Base-by-base conservation (phyloP, 768 basidiomycete genomes). In the Pulveroboletus sp. region DNA sequence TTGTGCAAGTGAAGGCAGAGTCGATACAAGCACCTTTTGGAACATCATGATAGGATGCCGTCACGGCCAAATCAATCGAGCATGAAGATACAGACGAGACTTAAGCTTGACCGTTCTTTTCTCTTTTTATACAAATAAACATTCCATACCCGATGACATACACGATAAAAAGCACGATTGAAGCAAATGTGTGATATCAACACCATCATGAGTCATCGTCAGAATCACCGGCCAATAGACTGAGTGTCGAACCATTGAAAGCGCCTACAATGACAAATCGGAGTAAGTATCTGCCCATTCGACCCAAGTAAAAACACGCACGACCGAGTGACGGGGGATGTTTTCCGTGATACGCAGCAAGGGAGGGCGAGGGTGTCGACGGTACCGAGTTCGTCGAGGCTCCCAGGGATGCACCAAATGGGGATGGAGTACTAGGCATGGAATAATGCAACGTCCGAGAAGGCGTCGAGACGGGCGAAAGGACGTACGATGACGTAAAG, bases 371-470 rank as follows among this genome's bases (percentile, higher is more conserved):
- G 6, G 72, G 67, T 2, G 72, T 71, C 25, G 65, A 60, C 40
- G 71, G 57, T 33, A 57, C 49, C 43, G 69, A 51, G 53, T 48
- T 33, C 5, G 67, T 52, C 1, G 65, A 63, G 2, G 64, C 63
- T 5, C 60, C 67, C 6, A 68, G 60, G 40, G 71, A 75, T 52
- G 43, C 42, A 44, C 69, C 51, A 50, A 72, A 56, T 0, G 73
- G 68, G n/a, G 74, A 70, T 1, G 72, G 64, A 2, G 72, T 70
- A 20, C 70, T 72, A 14, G 67, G 67, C 53, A 67, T 64, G 21
- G 67, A 60, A 49, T 68, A 68, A 3, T 64, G 58, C 47, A 67
- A 41, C 33, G 65, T 70, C 20, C 63, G 67, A 20, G 67, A 67
- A 24, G 60, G 68, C 1, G 67, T 67, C 48, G 65, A 70, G 13